Percentiles rank a stretch among this genome's conserved stretches.
Evolutionary conservation across 164 flowering plant species (phyloP).

Genomic region (Piper longum): DNA sequence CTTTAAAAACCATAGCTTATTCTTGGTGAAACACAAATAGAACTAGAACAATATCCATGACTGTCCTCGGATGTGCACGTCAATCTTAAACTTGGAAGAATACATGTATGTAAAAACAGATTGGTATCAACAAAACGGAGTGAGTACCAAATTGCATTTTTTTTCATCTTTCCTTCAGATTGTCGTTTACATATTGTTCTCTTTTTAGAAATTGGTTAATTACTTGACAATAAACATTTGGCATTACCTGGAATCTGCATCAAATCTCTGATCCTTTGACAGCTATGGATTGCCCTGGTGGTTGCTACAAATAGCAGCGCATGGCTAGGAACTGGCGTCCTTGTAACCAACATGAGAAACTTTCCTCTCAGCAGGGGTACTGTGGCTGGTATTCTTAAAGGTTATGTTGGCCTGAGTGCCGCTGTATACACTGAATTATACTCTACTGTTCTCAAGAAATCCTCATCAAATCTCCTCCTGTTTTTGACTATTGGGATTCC

Average conservation of each 20-base stretch:
- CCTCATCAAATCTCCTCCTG: conserved; percentile 48
- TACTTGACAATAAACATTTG: neutral
- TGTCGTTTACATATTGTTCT: neutral
- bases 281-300: conserved; percentile 70
- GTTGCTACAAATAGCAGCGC: conserved; percentile 69
- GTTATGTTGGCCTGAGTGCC: conserved; percentile 72
- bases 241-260: neutral
- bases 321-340: conserved; percentile 63
- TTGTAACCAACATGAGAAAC: conserved; percentile 88
- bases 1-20: too few species aligned
- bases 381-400: conserved; percentile 85
- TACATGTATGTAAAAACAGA: too few species aligned
- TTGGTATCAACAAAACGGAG: too few species aligned
- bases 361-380: conserved; percentile 76
- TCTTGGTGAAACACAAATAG: too few species aligned
- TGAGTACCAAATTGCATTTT: too few species aligned
- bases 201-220: neutral
- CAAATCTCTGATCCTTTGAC: conserved; percentile 10
- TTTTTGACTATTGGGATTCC: conserved; percentile 78
- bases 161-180: too few species aligned
- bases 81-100: too few species aligned
- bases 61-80: too few species aligned
- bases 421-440: conserved; percentile 79
- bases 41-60: too few species aligned
- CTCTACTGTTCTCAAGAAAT: conserved; percentile 31